Conservation (phyloP, 2,329 filamentous ascomycete species). For the Xylariaceae sp. region DNA sequence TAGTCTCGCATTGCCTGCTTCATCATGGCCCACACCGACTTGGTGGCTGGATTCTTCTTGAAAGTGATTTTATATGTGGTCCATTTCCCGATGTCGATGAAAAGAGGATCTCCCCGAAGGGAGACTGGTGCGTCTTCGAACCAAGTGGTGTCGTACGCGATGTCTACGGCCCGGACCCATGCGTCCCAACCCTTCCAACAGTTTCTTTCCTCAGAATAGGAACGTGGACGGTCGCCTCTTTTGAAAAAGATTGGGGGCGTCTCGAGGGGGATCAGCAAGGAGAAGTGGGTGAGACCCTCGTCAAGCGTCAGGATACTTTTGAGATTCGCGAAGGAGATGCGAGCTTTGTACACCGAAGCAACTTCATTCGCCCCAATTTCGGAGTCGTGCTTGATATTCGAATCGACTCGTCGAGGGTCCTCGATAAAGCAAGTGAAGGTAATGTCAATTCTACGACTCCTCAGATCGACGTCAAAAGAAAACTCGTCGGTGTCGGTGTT, state of each 20-base stretch:
- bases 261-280: slow-evolving; percentile 38
- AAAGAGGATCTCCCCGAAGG: slow-evolving; percentile 35
- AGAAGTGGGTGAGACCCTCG: slow-evolving; percentile 32
- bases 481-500: slow-evolving; percentile 22
- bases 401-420: slow-evolving; percentile 22
- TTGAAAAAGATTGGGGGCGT: slow-evolving; percentile 46
- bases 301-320: slow-evolving; percentile 38
- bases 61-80: slow-evolving; percentile 49
- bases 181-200: slow-evolving; percentile 39
- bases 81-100: slow-evolving; percentile 53
- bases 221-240: slow-evolving; percentile 30
- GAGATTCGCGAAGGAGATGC: slow-evolving; percentile 43
- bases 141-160: slow-evolving; percentile 34
- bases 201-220: slow-evolving; percentile 30
- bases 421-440: slow-evolving; percentile 32
- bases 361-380: slow-evolving; percentile 17
- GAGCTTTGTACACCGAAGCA: slow-evolving; percentile 34
- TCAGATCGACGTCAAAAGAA: slow-evolving; percentile 37
- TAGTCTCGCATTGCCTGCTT: slow-evolving; percentile 59
- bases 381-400: slow-evolving; percentile 13
- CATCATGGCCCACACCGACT: slow-evolving; percentile 38
- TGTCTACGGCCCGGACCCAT: slow-evolving; percentile 47
- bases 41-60: slow-evolving; percentile 22
- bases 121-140: slow-evolving; percentile 35
- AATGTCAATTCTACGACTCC: slow-evolving; percentile 36